Evolutionary conservation across 2,329 filamentous ascomycete genomes (phyloP).

Genomic region (Taxawa tesnikishii): DNA sequence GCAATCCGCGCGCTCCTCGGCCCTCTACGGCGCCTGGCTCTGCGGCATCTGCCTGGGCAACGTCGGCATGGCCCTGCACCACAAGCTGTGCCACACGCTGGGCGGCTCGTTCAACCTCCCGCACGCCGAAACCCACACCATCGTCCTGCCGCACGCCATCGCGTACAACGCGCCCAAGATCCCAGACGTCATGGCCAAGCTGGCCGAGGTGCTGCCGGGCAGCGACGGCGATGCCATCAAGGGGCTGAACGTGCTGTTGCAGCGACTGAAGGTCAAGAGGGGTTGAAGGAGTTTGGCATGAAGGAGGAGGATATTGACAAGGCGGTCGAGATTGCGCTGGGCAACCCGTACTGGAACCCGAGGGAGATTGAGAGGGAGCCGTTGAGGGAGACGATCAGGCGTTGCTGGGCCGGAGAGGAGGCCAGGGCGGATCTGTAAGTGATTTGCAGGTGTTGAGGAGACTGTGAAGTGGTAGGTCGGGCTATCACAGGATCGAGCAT

Average conservation of each 20-base stretch:
- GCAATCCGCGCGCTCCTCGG: constrained; percentile 35
- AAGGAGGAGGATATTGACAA: constrained; percentile 48
- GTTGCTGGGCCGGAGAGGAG: constrained; percentile 49
- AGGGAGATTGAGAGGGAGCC: constrained; percentile 38
- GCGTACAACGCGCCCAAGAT: constrained; percentile 49
- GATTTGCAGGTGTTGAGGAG: too few species aligned
- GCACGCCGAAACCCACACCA: constrained; percentile 54
- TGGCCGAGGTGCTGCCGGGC: constrained; percentile 42
- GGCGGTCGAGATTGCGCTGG: constrained; percentile 45
- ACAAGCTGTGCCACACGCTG: constrained; percentile 55
- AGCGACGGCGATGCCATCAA: constrained; percentile 46
- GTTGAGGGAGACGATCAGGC: constrained; percentile 44
- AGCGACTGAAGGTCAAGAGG: constrained; percentile 41
- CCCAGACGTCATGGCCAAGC: constrained; percentile 37
- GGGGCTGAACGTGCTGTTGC: constrained; percentile 44
- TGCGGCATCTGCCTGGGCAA: constrained; percentile 49
- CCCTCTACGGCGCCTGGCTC: constrained; percentile 53
- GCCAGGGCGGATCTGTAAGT: constrained; percentile 33
- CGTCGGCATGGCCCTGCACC: constrained; percentile 52
- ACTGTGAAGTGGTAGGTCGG: too few species aligned
- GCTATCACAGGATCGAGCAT: too few species aligned
- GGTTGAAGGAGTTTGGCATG: constrained; percentile 45
- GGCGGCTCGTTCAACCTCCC: constrained; percentile 52
- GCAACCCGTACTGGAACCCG: constrained; percentile 49
- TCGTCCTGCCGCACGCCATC: constrained; percentile 49